Evolutionary conservation across 129 eudicot genomes (phyloP).

Genomic region (Logfia minima): DNA sequence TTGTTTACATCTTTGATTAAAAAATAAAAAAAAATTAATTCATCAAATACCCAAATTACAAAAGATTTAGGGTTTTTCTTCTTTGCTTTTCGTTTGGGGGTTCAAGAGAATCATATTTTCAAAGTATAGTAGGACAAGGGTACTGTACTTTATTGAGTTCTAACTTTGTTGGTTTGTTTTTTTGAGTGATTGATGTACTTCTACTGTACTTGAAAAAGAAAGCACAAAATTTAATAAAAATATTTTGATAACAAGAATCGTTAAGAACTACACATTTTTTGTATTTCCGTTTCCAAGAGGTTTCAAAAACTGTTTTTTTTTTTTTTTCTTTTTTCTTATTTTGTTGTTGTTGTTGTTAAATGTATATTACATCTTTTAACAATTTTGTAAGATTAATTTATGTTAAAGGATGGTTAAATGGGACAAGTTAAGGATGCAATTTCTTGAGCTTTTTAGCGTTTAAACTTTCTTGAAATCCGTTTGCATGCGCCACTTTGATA

Average conservation of each 20-base stretch:
- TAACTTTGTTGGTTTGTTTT: slow-evolving; percentile 17
- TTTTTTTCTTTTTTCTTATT: too few species aligned
- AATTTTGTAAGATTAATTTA: neutral
- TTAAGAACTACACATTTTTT: neutral
- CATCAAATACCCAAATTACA: slow-evolving; percentile 6
- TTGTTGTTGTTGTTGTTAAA: too few species aligned
- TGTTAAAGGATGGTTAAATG: neutral
- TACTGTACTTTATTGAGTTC: slow-evolving; percentile 13
- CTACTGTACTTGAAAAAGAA: slow-evolving; percentile 18
- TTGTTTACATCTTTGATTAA: neutral
- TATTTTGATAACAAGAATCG: neutral
- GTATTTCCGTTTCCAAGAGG: slow-evolving; percentile 2
- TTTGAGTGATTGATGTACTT: slow-evolving; percentile 32
- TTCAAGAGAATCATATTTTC: neutral
- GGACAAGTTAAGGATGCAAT: neutral
- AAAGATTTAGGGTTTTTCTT: slow-evolving; percentile 5
- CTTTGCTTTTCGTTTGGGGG: neutral
- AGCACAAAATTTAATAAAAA: neutral
- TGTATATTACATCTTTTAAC: neutral
- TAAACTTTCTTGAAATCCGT: slow-evolving; percentile 48
- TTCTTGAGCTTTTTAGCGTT: slow-evolving; percentile 18
- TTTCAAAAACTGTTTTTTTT: slow-evolving; percentile 7
- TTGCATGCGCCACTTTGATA: slow-evolving; percentile 50
- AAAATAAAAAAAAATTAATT: too few species aligned
- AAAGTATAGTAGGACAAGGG: slow-evolving; percentile 4